A percentile compares a stretch with the other conserved stretches of the same genome.
phyloP scores from a whole-genome alignment of 441 rosid species.

The Adansonia grandidieri region DNA sequence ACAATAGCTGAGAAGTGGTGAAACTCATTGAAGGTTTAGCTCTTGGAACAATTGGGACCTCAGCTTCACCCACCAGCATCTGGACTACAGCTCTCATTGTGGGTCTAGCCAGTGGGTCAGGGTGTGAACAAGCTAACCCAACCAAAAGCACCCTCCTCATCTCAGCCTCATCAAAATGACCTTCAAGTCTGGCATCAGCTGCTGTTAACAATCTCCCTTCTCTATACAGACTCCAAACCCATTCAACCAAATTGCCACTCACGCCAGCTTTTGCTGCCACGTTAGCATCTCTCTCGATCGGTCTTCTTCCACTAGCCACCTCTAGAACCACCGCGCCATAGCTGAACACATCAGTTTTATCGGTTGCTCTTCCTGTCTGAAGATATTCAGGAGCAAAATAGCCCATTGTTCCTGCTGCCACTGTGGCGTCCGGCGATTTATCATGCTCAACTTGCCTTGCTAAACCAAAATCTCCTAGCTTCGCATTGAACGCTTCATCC shows the following conservation, averaged over 20 bases:
- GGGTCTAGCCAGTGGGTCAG: slow-evolving; percentile 85
- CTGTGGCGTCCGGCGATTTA: slow-evolving; percentile 90
- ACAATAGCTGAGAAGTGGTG: slow-evolving; percentile 76
- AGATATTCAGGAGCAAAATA: slow-evolving; percentile 94
- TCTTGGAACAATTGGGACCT: slow-evolving; percentile 76
- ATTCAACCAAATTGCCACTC: slow-evolving; percentile 78
- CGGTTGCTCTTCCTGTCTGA: slow-evolving; percentile 82
- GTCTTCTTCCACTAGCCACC: slow-evolving; percentile 82
- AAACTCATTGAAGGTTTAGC: slow-evolving; percentile 81
- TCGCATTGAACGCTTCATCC: slow-evolving; percentile 82
- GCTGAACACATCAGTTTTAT: slow-evolving; percentile 89
- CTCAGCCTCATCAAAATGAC: slow-evolving; percentile 57
- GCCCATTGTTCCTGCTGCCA: slow-evolving; percentile 98
- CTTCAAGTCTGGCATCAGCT: slow-evolving; percentile 72
- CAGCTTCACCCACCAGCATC: slow-evolving; percentile 84
- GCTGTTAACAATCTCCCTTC: slow-evolving; percentile 71
- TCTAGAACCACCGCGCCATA: slow-evolving; percentile 93
- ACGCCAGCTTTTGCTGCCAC: slow-evolving; percentile 42
- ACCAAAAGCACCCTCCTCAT: slow-evolving; percentile 69
- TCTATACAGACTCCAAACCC: slow-evolving; percentile 93
- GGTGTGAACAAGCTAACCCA: slow-evolving; percentile 91
- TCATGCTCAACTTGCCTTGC: slow-evolving; percentile 87
- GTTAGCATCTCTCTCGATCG: slow-evolving; percentile 67
- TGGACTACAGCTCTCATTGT: slow-evolving; percentile 85
- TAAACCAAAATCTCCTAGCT: slow-evolving; percentile 88